Evolutionary conservation across 495 filamentous ascomycete species (phyloP), one percentile per base, ranked within the genome.

Genomic region (Aspergillus egyptiacus): DNA sequence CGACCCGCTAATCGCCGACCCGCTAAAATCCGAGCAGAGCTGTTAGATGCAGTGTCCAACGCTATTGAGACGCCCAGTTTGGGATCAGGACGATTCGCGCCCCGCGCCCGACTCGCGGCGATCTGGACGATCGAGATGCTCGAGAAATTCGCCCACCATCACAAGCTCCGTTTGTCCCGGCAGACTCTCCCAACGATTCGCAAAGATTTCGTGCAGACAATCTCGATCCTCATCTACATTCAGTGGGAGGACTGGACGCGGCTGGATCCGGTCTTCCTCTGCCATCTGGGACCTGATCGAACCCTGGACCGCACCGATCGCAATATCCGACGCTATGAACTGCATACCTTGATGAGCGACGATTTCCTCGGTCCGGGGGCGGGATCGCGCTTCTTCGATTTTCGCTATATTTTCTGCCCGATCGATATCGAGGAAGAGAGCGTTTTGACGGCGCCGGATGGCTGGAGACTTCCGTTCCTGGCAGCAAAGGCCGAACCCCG

Each of bases 391-490:
- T 57, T 57, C 17, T 28, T 47, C 14, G n/a, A 19, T 1, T n/a
- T 31, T 5, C 45, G 37, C 20, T 46, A 47, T 27, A 31, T 40
- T 3, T 57, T 53, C 14, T 57, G 39, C 18, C 55, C 55, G 28
- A 47, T 57, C 14, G 35, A 50, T 23, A 35, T 57, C 10, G 9
- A 30, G 19, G 55, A 57, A 19, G 46, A 46, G 6, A 25, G 24
- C 19, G 49, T 20, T 43, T 7, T 48, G 9, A 20, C n/a, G n/a
- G n/a, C 28, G 0, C 8, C n/a, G 1, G 22, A 23, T 7, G 48
- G 37, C 15, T 57, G 55, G 55, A 50, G 39, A 23, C 50, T 57
- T 5, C 55, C 55, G 5, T 57, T 57, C 22, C 6, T 50, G 13
- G 37, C 53, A 7, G 28, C 15, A 2, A 8, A 22, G n/a, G 41